These are phyloP conservation scores for Monascus ruber DNA, from an alignment of 2,329 filamentous ascomycete species.

Conservation along the genomic window DNA sequence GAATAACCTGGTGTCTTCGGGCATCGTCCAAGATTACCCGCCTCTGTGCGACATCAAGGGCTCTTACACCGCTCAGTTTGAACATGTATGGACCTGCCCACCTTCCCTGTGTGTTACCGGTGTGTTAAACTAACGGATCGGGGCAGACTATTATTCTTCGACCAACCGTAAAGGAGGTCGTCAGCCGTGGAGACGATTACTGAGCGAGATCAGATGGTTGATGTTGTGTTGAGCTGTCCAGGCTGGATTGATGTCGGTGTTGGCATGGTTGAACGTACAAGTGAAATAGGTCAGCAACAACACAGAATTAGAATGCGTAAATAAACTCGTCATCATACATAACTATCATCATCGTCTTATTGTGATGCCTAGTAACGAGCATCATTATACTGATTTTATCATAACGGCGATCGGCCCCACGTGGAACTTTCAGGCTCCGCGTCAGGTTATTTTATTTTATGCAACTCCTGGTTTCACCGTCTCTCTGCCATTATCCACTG, in stretches of 20 bases:
- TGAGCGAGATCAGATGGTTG: slow-evolving; percentile 30
- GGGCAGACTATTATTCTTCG: slow-evolving; percentile 61
- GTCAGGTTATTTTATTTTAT: slow-evolving; percentile 4
- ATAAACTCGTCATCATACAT: too few species aligned
- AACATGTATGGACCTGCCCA: slow-evolving; percentile 59
- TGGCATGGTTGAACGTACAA: too few species aligned
- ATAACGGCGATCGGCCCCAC: slow-evolving; percentile 20
- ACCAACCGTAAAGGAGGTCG: slow-evolving; percentile 74
- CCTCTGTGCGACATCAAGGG: slow-evolving; percentile 87
- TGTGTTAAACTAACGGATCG: slow-evolving; percentile 1
- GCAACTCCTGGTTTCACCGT: neutral
- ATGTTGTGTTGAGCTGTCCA: neutral
- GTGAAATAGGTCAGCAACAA: too few species aligned
- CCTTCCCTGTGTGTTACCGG: neutral
- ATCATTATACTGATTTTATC: too few species aligned
- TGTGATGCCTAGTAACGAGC: too few species aligned
- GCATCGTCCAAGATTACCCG: slow-evolving; percentile 83
- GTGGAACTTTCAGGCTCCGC: slow-evolving; percentile 22
- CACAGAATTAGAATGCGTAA: too few species aligned
- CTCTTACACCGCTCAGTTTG: slow-evolving; percentile 86
- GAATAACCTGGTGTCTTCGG: slow-evolving; percentile 71
- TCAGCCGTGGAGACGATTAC: slow-evolving; percentile 77
- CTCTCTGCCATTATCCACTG: neutral
- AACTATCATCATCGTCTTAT: too few species aligned
- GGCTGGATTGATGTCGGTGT: neutral